These are phyloP conservation scores for Delitschia confertaspora DNA, from an alignment of 495 filamentous ascomycete species.

Conservation along the genomic window DNA sequence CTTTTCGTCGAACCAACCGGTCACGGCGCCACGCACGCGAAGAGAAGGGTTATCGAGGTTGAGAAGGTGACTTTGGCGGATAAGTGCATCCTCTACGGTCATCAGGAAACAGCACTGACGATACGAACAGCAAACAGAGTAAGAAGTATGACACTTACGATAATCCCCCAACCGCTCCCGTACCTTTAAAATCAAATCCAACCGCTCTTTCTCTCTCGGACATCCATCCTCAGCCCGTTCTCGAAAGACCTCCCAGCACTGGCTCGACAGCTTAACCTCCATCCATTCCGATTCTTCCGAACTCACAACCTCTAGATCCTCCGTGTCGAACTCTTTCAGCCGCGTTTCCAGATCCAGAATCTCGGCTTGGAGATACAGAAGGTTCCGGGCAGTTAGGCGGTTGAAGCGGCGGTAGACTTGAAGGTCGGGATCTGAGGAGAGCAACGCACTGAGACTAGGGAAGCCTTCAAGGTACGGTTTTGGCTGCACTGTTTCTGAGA, in stretches of 20 bases:
- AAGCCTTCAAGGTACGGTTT: constrained; percentile 18
- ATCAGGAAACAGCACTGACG: neutral
- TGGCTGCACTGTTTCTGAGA: neutral
- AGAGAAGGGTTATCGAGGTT: constrained; percentile 12
- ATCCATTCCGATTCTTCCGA: constrained; percentile 9
- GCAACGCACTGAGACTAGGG: constrained; percentile 7
- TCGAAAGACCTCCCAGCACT: constrained; percentile 15
- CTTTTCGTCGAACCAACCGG: constrained; percentile 10
- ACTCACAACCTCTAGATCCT: constrained; percentile 11
- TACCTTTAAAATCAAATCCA: constrained; percentile 10
- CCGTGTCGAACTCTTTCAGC: constrained; percentile 14
- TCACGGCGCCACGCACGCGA: constrained; percentile 8
- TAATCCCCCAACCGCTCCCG: constrained; percentile 16
- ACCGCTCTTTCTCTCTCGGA: constrained; percentile 7
- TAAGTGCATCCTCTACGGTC: constrained; percentile 9
- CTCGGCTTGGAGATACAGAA: constrained; percentile 22
- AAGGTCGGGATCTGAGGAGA: constrained; percentile 13
- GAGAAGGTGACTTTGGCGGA: constrained; percentile 12
- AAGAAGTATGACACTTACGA: constrained; percentile 5
- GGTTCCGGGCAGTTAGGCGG: constrained; percentile 15
- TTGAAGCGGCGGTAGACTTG: constrained; percentile 20
- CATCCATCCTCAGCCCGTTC: constrained; percentile 10
- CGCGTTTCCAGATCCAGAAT: constrained; percentile 17
- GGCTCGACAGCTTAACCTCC: constrained; percentile 8
- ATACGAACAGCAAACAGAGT: neutral